These are phyloP conservation scores for Plasmodium gonderi DNA, from an alignment of 169 alveolate genomes.

Conservation along the genomic window DNA sequence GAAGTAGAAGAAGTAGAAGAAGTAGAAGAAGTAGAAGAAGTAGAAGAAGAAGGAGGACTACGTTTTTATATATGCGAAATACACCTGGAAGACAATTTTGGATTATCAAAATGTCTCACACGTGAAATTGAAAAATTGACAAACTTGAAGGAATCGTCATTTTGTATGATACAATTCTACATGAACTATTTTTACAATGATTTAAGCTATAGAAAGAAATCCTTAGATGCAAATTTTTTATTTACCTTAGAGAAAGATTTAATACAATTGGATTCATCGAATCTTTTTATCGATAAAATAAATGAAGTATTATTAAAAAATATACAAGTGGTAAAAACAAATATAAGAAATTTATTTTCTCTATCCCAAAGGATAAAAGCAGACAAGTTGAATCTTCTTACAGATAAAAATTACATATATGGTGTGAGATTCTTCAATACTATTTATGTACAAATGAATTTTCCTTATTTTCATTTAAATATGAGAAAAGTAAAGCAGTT, in stretches of 20 bases:
- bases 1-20: neutral
- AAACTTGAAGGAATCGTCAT: neutral
- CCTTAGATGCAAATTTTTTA: constrained; percentile 38
- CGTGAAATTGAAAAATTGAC: constrained; percentile 17
- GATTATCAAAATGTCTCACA: constrained; percentile 21
- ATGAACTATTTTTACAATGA: neutral
- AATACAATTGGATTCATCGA: neutral
- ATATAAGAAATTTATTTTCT: neutral
- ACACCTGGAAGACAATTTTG: constrained; percentile 9
- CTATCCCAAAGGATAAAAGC: neutral
- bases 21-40: neutral
- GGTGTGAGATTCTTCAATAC: neutral
- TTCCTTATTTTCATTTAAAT: constrained; percentile 17
- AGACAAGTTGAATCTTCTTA: neutral
- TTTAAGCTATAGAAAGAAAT: neutral
- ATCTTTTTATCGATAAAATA: neutral
- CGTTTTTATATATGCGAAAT: constrained; percentile 50
- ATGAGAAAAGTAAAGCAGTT: constrained; percentile 49
- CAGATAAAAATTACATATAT: constrained; percentile 37
- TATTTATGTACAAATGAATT: neutral
- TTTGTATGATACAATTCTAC: constrained; percentile 20
- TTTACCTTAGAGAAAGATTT: constrained; percentile 23
- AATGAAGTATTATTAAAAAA: neutral
- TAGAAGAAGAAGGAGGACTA: neutral
- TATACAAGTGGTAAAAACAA: constrained; percentile 14